Conservation (phyloP, 2,329 filamentous ascomycete genomes). For the Fusarium brevicatenulatum region DNA sequence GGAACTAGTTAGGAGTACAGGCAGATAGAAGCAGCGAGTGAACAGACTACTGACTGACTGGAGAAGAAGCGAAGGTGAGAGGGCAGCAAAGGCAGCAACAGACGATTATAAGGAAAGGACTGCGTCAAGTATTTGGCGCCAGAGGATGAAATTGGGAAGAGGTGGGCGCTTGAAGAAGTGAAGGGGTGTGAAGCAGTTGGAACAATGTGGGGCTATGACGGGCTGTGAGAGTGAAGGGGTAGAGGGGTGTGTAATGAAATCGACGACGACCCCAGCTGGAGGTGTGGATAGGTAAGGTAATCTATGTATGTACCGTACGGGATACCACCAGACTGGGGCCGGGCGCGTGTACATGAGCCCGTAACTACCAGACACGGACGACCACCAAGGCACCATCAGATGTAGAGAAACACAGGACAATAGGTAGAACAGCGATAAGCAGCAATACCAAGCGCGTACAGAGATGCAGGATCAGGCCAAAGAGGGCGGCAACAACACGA, state of each 20-base stretch:
- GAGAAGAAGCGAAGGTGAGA: constrained; percentile 34
- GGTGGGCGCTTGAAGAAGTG: constrained; percentile 42
- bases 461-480: constrained; percentile 26
- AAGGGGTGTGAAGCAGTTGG: constrained; percentile 41
- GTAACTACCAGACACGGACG: constrained; percentile 21
- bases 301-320: constrained; percentile 15
- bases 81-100: constrained; percentile 39
- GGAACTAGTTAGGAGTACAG: constrained; percentile 32
- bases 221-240: constrained; percentile 35
- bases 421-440: constrained; percentile 4
- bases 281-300: constrained; percentile 24
- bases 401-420: constrained; percentile 15
- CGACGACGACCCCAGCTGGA: constrained; percentile 26
- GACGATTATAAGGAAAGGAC: constrained; percentile 44
- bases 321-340: constrained; percentile 37
- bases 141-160: constrained; percentile 38
- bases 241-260: constrained; percentile 27
- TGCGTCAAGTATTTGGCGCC: constrained; percentile 45
- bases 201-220: constrained; percentile 39
- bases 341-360: constrained; percentile 41
- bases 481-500: constrained; percentile 34
- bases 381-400: constrained; percentile 24
- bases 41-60: constrained; percentile 43
- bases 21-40: constrained; percentile 42
- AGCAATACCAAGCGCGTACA: constrained; percentile 33